A percentile compares a stretch with the other conserved stretches of the same genome.
phyloP scores from a whole-genome alignment of 1,284 basidiomycete genomes.

The Ceratobasidium sp. region DNA sequence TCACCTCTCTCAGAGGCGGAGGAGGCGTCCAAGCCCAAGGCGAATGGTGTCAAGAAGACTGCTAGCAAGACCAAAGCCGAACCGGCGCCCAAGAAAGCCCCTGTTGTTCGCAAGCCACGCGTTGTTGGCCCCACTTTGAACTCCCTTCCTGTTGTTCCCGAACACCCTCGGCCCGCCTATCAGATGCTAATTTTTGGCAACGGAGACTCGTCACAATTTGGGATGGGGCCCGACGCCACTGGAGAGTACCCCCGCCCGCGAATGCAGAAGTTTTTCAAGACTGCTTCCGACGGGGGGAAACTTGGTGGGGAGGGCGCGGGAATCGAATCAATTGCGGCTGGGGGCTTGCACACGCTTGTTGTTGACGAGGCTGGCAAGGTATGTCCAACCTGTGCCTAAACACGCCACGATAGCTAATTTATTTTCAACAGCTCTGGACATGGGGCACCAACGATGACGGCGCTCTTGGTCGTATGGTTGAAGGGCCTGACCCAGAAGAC shows the following conservation, averaged over 20 bases:
- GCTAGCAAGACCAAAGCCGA: constrained; percentile 6
- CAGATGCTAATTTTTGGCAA: constrained; percentile 63
- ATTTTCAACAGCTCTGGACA: constrained; percentile 58
- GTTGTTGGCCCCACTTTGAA: constrained; percentile 48
- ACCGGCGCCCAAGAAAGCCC: constrained; percentile 13
- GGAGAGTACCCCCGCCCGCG: constrained; percentile 62
- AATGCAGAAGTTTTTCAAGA: constrained; percentile 61
- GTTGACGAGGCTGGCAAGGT: constrained; percentile 65
- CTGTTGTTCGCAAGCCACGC: constrained; percentile 14
- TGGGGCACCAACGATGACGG: constrained; percentile 74
- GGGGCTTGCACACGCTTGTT: constrained; percentile 67
- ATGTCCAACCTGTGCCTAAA: constrained; percentile 42
- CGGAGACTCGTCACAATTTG: constrained; percentile 66
- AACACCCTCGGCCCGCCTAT: constrained; percentile 52
- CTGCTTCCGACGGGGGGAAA: constrained; percentile 56
- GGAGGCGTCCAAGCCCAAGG: constrained; percentile 14
- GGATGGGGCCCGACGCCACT: constrained; percentile 62
- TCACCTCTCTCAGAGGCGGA: constrained; percentile 20
- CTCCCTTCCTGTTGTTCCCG: constrained; percentile 47
- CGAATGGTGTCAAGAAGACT: constrained; percentile 40
- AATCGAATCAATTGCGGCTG: constrained; percentile 61
- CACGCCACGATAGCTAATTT: neutral
- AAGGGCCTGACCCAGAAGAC: constrained; percentile 58
- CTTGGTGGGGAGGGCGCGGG: constrained; percentile 58
- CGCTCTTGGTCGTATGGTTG: constrained; percentile 66